These are phyloP conservation scores for Populus nigra DNA, from an alignment of 345 rosid genomes.

Conservation along the genomic window DNA sequence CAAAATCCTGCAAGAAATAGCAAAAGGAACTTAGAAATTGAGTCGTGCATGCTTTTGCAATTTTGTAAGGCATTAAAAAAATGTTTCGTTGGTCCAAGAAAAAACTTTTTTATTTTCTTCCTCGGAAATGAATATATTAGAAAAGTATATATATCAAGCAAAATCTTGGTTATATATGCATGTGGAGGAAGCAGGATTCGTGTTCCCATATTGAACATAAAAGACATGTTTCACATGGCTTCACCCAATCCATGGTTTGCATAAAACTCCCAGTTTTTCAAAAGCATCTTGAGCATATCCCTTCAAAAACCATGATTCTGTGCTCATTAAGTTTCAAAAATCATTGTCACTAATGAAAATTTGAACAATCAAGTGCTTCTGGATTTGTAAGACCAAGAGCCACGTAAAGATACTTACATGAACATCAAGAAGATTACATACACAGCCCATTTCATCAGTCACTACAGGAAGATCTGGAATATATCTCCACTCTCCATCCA, in stretches of 20 bases:
- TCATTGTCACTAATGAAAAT: not conserved
- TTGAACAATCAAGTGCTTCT: not conserved
- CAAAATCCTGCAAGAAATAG: constrained; percentile 48
- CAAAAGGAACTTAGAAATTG: not conserved
- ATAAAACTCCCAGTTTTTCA: not conserved
- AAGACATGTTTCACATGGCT: not conserved
- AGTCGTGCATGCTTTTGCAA: not conserved
- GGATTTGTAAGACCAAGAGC: constrained; percentile 3
- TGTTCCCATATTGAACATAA: not conserved
- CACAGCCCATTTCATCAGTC: constrained; percentile 59
- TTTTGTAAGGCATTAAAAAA: not conserved
- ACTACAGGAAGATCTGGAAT: constrained; percentile 74
- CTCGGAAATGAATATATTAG: not conserved
- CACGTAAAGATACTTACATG: constrained; percentile 47
- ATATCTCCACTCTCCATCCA: constrained; percentile 83
- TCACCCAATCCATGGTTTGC: not conserved
- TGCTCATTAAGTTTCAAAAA: not conserved
- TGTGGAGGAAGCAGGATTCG: not conserved
- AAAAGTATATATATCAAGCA: not conserved
- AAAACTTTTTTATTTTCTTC: not conserved
- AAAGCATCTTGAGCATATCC: not conserved
- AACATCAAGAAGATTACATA: constrained; percentile 82
- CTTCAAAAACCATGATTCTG: not conserved
- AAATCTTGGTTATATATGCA: not conserved
- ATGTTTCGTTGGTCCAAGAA: not conserved